Evolutionary conservation across 1,284 basidiomycete genomes (phyloP), one percentile per base, ranked within the genome.

Genomic region (Veloboletus limbatus): DNA sequence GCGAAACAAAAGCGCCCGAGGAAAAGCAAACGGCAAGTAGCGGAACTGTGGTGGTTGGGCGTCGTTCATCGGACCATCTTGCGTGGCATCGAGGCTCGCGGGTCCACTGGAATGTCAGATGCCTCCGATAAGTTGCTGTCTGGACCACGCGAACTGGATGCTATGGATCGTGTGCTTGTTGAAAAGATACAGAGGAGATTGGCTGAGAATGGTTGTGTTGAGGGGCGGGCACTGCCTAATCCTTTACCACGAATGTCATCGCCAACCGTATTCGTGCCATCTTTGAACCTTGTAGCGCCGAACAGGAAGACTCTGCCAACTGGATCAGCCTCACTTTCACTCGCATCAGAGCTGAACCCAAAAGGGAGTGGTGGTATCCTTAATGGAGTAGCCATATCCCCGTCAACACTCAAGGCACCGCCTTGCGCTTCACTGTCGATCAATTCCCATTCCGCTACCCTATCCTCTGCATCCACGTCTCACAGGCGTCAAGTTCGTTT

Each of bases 31-130:
- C 68, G 62, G 16, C 61, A 65, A 13, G 54, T 65, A 2, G 63
- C 62, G 14, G 73, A 76, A 40, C 54, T 71, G 16, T 65, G 66
- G 49, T 73, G 73, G 60, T 56, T 67, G 38, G 70, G 68, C 2
- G 60, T 71, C 7, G 55, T 76, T 34, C 70, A 72, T 48, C 62
- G 69, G 43, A 75, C 69, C 43, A 65, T 75, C 47, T 45, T 59
- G 14, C 48, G 55, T 17, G 51, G 55, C 26, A 54, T 64, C 2
- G 59, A 64, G 35, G 40, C 18, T 35, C 59, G 48, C 25, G 48
- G 38, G 25, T 35, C 56, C 9, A 14, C n/a, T 26, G 14, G 22
- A 6, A 28, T 24, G 40, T 25, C 30, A 16, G 41, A 48, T 16
- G 21, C 40, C 13, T 22, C 51, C 6, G 21, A 49, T 11, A 22